Evolutionary conservation across 768 basidiomycete species (phyloP).

Genomic region (Mycena belliarum): DNA sequence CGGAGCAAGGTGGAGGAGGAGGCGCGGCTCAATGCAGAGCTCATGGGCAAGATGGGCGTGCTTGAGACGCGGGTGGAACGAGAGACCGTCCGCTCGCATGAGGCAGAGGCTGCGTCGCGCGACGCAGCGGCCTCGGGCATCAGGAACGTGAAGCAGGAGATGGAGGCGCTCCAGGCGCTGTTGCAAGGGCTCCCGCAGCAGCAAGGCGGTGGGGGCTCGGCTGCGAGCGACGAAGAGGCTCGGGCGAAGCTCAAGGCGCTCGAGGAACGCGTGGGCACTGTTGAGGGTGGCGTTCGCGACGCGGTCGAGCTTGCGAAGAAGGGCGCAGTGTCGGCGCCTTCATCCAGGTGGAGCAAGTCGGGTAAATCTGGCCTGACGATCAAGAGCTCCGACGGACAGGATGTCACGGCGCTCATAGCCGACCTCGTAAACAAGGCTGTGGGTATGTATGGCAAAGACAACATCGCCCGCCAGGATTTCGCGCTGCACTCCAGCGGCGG

Average conservation of each 20-base stretch:
- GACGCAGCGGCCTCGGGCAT: slow-evolving; percentile 47
- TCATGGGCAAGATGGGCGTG: slow-evolving; percentile 52
- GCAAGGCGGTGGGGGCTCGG: slow-evolving; percentile 12
- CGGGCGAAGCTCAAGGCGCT: slow-evolving; percentile 52
- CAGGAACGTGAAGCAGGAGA: slow-evolving; percentile 52
- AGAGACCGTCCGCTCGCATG: slow-evolving; percentile 46
- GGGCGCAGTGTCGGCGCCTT: slow-evolving; percentile 22
- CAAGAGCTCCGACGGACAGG: slow-evolving; percentile 76
- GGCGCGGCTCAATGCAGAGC: slow-evolving; percentile 48
- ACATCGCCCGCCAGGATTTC: slow-evolving; percentile 79
- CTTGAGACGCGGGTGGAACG: slow-evolving; percentile 50
- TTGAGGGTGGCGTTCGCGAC: slow-evolving; percentile 33
- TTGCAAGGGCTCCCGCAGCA: slow-evolving; percentile 30
- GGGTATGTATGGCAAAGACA: slow-evolving; percentile 68
- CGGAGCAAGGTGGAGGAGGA: slow-evolving; percentile 56
- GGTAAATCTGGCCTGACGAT: slow-evolving; percentile 56
- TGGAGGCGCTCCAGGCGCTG: slow-evolving; percentile 53
- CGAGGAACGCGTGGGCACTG: slow-evolving; percentile 60
- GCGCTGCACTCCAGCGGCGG: slow-evolving; percentile 86
- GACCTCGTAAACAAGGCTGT: slow-evolving; percentile 80
- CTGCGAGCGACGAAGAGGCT: slow-evolving; percentile 56
- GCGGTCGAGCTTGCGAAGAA: slow-evolving; percentile 19
- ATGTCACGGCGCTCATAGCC: slow-evolving; percentile 65
- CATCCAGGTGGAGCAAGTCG: slow-evolving; percentile 68
- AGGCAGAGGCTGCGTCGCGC: slow-evolving; percentile 53